Base-by-base conservation (phyloP, 331 rosid genomes). In the Rosa hybrid region DNA sequence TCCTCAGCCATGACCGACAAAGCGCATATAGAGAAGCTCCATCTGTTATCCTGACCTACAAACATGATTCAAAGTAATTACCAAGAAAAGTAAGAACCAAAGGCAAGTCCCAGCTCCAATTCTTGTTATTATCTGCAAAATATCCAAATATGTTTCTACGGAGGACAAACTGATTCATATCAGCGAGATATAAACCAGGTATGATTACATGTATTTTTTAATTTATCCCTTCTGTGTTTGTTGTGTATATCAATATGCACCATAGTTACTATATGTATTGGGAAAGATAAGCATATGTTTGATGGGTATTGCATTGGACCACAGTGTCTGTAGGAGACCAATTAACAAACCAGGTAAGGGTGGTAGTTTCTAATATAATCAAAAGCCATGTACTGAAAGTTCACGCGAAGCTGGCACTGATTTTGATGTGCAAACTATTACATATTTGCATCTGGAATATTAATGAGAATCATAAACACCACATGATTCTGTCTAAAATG, bases 1-100 rank as follows among this genome's bases (percentile, higher is more conserved):
- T 92, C 85, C 88, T 90, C 86, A 92, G 76, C 97, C 98, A 94
- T 38, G 98, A 94, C 59, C 97, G 89, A 81, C 97, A 92, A 70
- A 90, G 92, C 21, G 89, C 90, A 83, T 92, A 94, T 30, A 94
- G 85, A 74, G 98, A 91, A 82, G 91, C 94, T 73, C 89, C 90
- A 74, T 92, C 92, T 44, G 84, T 85, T 79, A 94, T 69, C 85
- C 87, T 86, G 68, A 94, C 95, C 98, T 94, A 81, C 57, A 83
- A 82, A 45, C 23, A 64, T 72, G 64, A 80, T 81, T 76, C 68
- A 74, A 60, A 78, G 56, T 41, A 77, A 70, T 79, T 51, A 69
- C 23, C 76, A 71, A 71, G 65, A 44, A 83, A 80, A 17, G 53
- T 34, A 9, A 8, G 25, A 49, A 72, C 39, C 13, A 50, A 39